Conservation (phyloP, 2,329 filamentous ascomycete genomes). For the Magnaporthales sp. region DNA sequence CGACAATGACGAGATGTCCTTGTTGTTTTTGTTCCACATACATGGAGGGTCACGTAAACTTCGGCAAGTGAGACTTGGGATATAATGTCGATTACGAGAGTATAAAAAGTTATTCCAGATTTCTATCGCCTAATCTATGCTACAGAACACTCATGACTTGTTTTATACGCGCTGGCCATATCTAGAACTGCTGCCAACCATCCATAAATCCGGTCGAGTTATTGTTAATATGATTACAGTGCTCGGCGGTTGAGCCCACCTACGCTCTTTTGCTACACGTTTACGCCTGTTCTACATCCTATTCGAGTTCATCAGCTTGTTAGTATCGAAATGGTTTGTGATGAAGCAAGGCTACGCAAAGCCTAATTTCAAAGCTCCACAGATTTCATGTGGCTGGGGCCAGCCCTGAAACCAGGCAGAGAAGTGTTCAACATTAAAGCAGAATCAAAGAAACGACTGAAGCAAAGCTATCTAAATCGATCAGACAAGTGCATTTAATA, state of each 20-base stretch:
- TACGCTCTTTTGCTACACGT: not conserved
- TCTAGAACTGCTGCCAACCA: no score
- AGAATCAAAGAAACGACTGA: not conserved
- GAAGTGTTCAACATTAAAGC: conserved; percentile 5
- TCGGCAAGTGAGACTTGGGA: no score
- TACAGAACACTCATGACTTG: no score
- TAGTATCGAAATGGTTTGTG: not conserved
- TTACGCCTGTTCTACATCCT: not conserved
- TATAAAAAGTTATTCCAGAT: no score
- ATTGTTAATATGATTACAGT: no score
- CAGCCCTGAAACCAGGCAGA: conserved; percentile 6
- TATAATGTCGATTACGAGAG: no score
- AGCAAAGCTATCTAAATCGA: not conserved
- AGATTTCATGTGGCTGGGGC: conserved; percentile 4
- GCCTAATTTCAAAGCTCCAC: not conserved
- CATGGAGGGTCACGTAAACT: no score
- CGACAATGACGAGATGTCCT: no score
- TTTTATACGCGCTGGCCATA: no score
- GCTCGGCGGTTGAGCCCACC: not conserved
- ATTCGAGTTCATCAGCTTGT: not conserved
- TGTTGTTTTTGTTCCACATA: no score
- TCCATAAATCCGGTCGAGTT: no score
- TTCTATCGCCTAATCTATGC: no score
- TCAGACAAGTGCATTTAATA: not conserved
- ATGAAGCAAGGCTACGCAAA: not conserved